A percentile compares a stretch with the other conserved stretches of the same genome.
Conservation (phyloP, 192 early-diverging fungal species). For the Linnemannia zychae region DNA sequence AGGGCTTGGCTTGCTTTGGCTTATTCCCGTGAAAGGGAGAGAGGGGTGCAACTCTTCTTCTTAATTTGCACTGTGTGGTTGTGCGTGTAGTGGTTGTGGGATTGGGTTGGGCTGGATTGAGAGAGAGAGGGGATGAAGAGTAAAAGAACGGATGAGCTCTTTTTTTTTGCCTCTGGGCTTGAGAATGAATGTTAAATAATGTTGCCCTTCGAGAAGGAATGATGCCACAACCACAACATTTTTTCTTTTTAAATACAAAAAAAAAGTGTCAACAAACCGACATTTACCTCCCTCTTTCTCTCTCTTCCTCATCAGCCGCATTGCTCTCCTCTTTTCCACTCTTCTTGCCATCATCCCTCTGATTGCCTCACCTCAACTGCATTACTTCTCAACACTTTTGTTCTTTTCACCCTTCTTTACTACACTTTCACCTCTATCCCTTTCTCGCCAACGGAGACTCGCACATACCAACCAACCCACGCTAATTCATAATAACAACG, state of each 20-base stretch:
- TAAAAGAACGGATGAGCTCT: background rate
- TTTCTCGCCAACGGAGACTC: background rate
- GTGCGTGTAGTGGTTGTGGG: background rate
- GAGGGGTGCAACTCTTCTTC: background rate
- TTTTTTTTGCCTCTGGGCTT: too few relatives aligned
- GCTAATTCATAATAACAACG: background rate
- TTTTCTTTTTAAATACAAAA: background rate
- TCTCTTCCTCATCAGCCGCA: background rate
- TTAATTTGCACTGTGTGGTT: constrained; percentile 1
- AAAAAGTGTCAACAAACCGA: background rate
- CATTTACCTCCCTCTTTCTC: background rate
- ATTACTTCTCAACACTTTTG: background rate
- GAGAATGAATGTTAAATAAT: background rate
- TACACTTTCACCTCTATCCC: background rate
- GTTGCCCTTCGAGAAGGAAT: background rate
- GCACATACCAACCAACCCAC: background rate
- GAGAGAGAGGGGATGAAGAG: background rate
- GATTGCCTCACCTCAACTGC: background rate
- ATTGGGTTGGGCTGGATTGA: background rate
- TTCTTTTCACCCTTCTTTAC: background rate
- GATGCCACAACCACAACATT: background rate
- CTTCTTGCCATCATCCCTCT: background rate
- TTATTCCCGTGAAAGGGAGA: background rate
- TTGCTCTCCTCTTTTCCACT: background rate
- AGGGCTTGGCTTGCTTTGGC: background rate